These are phyloP conservation scores for Ustilago lituana DNA, from an alignment of 1,284 basidiomycete species.

Conservation along the genomic window DNA sequence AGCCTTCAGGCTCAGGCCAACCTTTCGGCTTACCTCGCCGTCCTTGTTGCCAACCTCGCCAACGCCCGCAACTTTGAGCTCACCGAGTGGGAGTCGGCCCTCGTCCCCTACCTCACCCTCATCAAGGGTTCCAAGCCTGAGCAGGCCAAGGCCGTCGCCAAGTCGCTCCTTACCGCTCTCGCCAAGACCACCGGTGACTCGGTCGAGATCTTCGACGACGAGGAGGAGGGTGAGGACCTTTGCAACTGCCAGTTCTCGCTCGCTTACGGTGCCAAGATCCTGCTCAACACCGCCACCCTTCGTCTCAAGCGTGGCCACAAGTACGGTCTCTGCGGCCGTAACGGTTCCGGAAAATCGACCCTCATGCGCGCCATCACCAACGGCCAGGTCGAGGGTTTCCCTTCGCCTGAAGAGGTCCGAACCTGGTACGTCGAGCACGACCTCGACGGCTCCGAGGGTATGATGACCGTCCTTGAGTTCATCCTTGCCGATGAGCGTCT, in stretches of 20 bases:
- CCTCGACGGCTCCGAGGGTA: constrained; percentile 67
- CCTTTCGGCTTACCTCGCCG: constrained; percentile 60
- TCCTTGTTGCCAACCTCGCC: constrained; percentile 65
- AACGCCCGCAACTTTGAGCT: constrained; percentile 67
- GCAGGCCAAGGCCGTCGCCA: constrained; percentile 55
- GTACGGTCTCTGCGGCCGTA: constrained; percentile 67
- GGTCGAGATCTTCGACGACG: constrained; percentile 67
- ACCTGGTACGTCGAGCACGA: constrained; percentile 69
- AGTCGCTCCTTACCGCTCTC: constrained; percentile 57
- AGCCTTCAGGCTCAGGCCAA: constrained; percentile 51
- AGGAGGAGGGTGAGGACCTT: constrained; percentile 67
- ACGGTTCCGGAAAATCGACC: constrained; percentile 68
- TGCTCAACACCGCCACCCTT: constrained; percentile 67
- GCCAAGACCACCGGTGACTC: constrained; percentile 65
- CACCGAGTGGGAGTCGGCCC: constrained; percentile 65
- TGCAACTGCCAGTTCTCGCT: constrained; percentile 68
- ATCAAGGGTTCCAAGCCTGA: constrained; percentile 61
- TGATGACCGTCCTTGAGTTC: constrained; percentile 65
- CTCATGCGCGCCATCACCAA: constrained; percentile 68
- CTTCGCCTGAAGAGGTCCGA: constrained; percentile 66
- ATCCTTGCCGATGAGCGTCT: constrained; percentile 65
- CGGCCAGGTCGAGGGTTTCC: constrained; percentile 68
- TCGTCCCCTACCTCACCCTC: constrained; percentile 64
- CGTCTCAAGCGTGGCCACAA: constrained; percentile 68
- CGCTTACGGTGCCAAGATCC: constrained; percentile 68